These are phyloP conservation scores for Skeletonema menzelii DNA, from an alignment of 108 stramenopile species.

Conservation along the genomic window DNA sequence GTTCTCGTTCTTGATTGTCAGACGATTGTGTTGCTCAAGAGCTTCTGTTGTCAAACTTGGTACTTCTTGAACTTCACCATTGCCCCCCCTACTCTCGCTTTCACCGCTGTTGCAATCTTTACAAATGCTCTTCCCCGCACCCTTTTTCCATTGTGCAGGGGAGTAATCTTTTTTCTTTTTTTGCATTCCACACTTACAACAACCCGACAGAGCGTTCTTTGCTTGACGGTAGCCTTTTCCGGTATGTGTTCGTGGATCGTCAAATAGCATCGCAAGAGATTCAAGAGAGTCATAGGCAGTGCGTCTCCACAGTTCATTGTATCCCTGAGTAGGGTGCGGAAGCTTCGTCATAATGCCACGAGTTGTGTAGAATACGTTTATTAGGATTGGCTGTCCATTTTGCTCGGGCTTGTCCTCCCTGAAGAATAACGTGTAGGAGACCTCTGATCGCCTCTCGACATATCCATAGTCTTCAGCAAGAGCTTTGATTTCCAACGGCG, in stretches of 20 bases:
- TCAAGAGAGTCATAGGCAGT: slow-evolving; percentile 18
- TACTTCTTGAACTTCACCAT: background rate
- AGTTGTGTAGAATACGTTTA: slow-evolving; percentile 32
- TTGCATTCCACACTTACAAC: slow-evolving; percentile 23
- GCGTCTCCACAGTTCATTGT: slow-evolving; percentile 22
- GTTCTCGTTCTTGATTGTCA: slow-evolving; percentile 7
- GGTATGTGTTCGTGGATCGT: slow-evolving; percentile 17
- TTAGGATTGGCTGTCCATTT: background rate
- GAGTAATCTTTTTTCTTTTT: slow-evolving; percentile 19
- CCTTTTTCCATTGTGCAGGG: slow-evolving; percentile 30
- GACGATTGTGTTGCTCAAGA: slow-evolving; percentile 19
- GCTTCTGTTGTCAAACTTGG: slow-evolving; percentile 9
- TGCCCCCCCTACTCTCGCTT: background rate
- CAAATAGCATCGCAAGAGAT: slow-evolving; percentile 12
- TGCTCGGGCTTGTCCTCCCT: background rate
- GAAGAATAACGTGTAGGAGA: slow-evolving; percentile 13
- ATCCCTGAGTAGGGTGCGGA: slow-evolving; percentile 15
- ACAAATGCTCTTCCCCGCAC: slow-evolving; percentile 25
- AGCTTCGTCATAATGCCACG: slow-evolving; percentile 26
- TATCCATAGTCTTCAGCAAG: slow-evolving; percentile 2
- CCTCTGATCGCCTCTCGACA: slow-evolving; percentile 6
- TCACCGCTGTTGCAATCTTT: slow-evolving; percentile 15
- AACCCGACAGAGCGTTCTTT: slow-evolving; percentile 25
- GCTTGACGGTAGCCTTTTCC: slow-evolving; percentile 15
- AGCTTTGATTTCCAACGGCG: slow-evolving; percentile 1